These are phyloP conservation scores for Periconia digitata DNA, from an alignment of 2,329 filamentous ascomycete genomes.

Conservation along the genomic window DNA sequence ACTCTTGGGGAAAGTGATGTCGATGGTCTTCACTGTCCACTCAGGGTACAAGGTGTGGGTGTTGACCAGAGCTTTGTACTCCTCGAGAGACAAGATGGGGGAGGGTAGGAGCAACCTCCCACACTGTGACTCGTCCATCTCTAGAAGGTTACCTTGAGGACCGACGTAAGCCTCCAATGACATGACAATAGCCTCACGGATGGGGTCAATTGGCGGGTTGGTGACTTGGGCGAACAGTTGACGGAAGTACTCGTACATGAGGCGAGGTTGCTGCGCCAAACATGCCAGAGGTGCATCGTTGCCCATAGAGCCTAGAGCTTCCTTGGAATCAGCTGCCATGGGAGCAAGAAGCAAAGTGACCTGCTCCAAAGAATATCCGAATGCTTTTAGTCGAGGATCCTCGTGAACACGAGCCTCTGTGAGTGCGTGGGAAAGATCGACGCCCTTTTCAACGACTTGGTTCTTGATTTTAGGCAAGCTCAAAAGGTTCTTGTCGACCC, in stretches of 20 bases:
- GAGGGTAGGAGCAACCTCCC: slow-evolving; percentile 82
- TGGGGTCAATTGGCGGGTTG: slow-evolving; percentile 95
- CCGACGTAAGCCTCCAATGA: slow-evolving; percentile 95
- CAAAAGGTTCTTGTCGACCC: slow-evolving; percentile 84
- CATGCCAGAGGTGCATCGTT: slow-evolving; percentile 94
- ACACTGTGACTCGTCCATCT: slow-evolving; percentile 91
- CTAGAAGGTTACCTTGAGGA: slow-evolving; percentile 89
- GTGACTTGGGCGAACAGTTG: slow-evolving; percentile 98
- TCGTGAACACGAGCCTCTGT: slow-evolving; percentile 75
- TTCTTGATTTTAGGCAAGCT: slow-evolving; percentile 75
- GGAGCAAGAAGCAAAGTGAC: slow-evolving; percentile 87
- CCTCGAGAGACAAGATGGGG: slow-evolving; percentile 83
- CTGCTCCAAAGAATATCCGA: slow-evolving; percentile 94
- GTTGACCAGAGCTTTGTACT: slow-evolving; percentile 85
- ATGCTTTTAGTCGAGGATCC: slow-evolving; percentile 80
- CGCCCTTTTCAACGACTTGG: slow-evolving; percentile 58
- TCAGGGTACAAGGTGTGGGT: slow-evolving; percentile 70
- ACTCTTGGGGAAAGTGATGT: slow-evolving; percentile 88
- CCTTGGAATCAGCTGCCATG: slow-evolving; percentile 97
- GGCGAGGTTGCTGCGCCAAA: slow-evolving; percentile 82
- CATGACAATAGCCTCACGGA: slow-evolving; percentile 97
- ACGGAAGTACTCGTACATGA: slow-evolving; percentile 95
- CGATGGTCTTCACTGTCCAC: slow-evolving; percentile 88
- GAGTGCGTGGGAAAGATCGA: slow-evolving; percentile 67
- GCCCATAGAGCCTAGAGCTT: slow-evolving; percentile 95